phyloP scores from a whole-genome alignment of 768 basidiomycete genomes.

The Suillus tomentosus region DNA sequence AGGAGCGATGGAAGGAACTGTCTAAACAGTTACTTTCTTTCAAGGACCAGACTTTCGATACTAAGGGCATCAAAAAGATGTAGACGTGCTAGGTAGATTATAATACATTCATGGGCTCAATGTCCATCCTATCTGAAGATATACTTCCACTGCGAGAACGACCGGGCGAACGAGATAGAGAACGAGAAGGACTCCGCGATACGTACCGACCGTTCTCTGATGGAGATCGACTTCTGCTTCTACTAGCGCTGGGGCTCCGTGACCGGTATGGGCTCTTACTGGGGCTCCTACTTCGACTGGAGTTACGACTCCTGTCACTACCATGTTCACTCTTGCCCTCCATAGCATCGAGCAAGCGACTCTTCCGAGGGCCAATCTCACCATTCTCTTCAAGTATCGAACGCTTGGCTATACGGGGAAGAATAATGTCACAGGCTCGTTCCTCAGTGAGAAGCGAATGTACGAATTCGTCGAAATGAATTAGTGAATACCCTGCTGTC shows the following conservation, averaged over 20 bases:
- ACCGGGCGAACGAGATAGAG: slow-evolving; percentile 42
- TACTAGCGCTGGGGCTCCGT: slow-evolving; percentile 25
- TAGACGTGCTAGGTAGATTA: slow-evolving; percentile 22
- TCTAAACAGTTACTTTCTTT: slow-evolving; percentile 62
- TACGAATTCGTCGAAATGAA: slow-evolving; percentile 91
- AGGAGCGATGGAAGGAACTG: slow-evolving; percentile 70
- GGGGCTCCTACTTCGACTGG: slow-evolving; percentile 30
- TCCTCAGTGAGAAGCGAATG: slow-evolving; percentile 85
- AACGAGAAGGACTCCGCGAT: slow-evolving; percentile 65
- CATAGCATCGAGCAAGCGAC: slow-evolving; percentile 86
- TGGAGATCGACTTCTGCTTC: slow-evolving; percentile 33
- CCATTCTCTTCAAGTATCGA: slow-evolving; percentile 89
- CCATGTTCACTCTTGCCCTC: slow-evolving; percentile 66
- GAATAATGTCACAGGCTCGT: slow-evolving; percentile 93
- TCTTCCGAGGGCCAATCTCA: slow-evolving; percentile 83
- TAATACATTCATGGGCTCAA: slow-evolving; percentile 24
- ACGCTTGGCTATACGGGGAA: slow-evolving; percentile 87
- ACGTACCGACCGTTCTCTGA: slow-evolving; percentile 59
- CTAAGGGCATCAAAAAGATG: slow-evolving; percentile 25
- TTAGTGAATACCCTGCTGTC: slow-evolving; percentile 81
- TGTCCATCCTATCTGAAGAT: slow-evolving; percentile 58
- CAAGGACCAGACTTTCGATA: slow-evolving; percentile 37
- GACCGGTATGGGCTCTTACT: slow-evolving; percentile 29
- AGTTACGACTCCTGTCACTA: slow-evolving; percentile 43
- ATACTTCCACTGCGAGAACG: slow-evolving; percentile 62